A percentile compares a stretch with the other conserved stretches of the same genome.
Evolutionary conservation across 75 land plant genomes (phyloP).

Genomic region (Picea glauca): DNA sequence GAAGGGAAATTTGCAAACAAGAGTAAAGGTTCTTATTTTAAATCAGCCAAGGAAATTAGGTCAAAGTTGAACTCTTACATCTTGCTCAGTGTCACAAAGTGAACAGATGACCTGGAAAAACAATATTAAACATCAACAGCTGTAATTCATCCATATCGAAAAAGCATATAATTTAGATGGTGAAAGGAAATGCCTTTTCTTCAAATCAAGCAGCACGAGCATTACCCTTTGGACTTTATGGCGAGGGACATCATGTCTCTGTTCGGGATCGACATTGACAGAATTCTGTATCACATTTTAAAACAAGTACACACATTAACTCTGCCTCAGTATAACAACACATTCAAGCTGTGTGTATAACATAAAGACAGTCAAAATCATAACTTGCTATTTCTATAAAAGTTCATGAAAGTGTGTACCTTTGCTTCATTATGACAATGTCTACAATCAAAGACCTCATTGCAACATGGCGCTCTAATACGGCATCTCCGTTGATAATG

Average conservation of each 20-base stretch:
- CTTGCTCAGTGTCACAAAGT: conserved; percentile 71
- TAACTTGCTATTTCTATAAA: no score
- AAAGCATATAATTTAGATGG: neutral
- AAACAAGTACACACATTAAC: neutral
- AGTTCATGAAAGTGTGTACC: conserved; percentile 20
- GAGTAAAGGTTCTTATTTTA: neutral
- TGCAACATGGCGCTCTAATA: conserved; percentile 84
- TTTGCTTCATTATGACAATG: conserved; percentile 90
- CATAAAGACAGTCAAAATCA: neutral
- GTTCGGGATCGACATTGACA: conserved; percentile 25
- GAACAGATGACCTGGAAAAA: conserved; percentile 72
- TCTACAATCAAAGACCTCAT: conserved; percentile 77
- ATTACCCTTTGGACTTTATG: conserved; percentile 42
- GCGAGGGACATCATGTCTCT: conserved; percentile 63
- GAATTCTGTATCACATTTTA: conserved; percentile 27
- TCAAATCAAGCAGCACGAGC: neutral
- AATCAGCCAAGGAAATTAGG: neutral
- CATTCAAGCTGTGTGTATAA: neutral
- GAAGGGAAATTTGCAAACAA: neutral
- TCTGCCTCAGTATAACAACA: neutral
- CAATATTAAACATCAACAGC: neutral
- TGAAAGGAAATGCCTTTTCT: neutral
- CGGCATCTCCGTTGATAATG: conserved; percentile 78
- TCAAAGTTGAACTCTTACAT: conserved; percentile 26
- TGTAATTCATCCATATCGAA: neutral